Conservation (phyloP, 495 filamentous ascomycete genomes). For the Penicillium longicatenatum region DNA sequence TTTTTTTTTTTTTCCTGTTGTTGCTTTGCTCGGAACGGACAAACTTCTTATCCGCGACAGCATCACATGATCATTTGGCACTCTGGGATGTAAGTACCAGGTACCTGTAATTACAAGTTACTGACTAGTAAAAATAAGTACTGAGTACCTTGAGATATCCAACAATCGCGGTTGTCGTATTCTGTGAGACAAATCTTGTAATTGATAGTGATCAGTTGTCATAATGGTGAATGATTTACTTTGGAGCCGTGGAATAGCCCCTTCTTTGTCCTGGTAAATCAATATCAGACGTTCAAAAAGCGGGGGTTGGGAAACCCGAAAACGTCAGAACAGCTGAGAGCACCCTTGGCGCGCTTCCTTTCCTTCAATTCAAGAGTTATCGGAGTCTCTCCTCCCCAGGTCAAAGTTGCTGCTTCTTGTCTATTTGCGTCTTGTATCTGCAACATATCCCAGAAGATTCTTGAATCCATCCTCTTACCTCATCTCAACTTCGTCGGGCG, state of each 20-base stretch:
- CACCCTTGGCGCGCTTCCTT: slow-evolving; percentile 23
- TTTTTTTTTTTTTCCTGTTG: slow-evolving; percentile 30
- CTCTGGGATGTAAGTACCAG: background rate
- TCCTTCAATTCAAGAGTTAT: slow-evolving; percentile 1
- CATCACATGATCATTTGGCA: slow-evolving; percentile 19
- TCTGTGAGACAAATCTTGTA: too few species aligned
- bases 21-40: slow-evolving; percentile 27
- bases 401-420: background rate
- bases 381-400: background rate
- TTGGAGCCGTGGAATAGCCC: background rate
- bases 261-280: background rate
- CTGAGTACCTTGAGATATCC: background rate
- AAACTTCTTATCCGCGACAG: slow-evolving; percentile 16
- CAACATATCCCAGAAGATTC: background rate
- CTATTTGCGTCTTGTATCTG: background rate
- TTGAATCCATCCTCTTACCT: background rate
- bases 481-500: slow-evolving; percentile 3
- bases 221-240: background rate
- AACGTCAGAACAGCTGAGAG: slow-evolving; percentile 28
- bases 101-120: background rate
- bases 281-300: background rate
- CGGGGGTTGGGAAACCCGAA: slow-evolving; percentile 12
- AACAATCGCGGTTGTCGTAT: background rate
- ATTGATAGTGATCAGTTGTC: too few species aligned
- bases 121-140: background rate